Base-by-base conservation (phyloP, 805 yeast genomes). In the Ogataea paraovalis region DNA sequence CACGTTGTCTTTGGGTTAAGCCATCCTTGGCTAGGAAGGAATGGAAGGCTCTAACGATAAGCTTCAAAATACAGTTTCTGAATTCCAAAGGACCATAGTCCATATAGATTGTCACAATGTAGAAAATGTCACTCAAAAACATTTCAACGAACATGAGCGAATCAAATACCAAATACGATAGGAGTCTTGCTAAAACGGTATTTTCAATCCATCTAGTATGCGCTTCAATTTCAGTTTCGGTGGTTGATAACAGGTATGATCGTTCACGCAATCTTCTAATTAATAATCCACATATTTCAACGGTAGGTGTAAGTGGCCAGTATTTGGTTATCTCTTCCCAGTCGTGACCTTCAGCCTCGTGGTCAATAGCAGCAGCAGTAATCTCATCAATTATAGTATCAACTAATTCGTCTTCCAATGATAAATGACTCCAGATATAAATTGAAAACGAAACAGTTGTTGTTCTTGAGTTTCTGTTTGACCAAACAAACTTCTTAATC, bases 181-280 rank as follows among this genome's bases (percentile, higher is more conserved):
- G 70, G 43, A 85, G 75, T 54, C 79, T 79, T 8, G 85, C 79
- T 55, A 88, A 65, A 9, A 88, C 83, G 12, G 80, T 76, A 7
- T 87, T 74, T 61, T 87, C 96, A 44, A 85, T 74, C 81, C 92
- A 83, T 53, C 76, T 75, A 14, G 78, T 73, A 47, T 77, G 80
- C 20, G 77, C 69, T 46, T 78, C 79, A 30, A 65, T 57, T 38
- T 78, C 70, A 1, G 75, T 67, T 36, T 74, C 71, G 40, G 67
- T 73, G 13, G 72, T 68, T 1, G 77, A 76, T 46, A 73, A 65
- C 9, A 75, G 71, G 32, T 72, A 72, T 1, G 87, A 74, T 38
- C 82, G 73, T 9, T 70, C 70, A 50, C 82, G 73, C 37, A 89
- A 62, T 51, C 85, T 71, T 28, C 72, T 63, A 34, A 88, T 71